These are phyloP conservation scores for Excoecaria agallocha DNA, from an alignment of 345 rosid genomes.

Conservation along the genomic window DNA sequence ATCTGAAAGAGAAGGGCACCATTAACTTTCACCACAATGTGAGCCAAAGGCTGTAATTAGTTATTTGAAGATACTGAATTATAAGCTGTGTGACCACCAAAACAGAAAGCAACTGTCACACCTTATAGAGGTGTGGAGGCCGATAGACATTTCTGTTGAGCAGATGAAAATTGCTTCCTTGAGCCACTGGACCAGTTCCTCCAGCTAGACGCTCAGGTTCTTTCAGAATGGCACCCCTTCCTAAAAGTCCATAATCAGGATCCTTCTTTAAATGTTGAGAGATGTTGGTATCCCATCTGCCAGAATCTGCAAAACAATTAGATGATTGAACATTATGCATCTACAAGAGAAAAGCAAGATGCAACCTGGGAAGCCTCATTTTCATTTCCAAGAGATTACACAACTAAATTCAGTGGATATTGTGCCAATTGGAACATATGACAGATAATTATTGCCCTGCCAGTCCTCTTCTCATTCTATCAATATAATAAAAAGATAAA, in stretches of 20 bases:
- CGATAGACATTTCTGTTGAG: conserved; percentile 28
- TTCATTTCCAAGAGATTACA: not conserved
- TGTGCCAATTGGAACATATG: not conserved
- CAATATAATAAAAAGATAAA: not conserved
- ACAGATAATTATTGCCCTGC: not conserved
- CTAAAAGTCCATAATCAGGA: conserved; percentile 26
- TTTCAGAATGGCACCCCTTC: conserved; percentile 16
- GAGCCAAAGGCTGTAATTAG: not conserved
- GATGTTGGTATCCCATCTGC: conserved; percentile 13
- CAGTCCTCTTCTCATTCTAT: not conserved
- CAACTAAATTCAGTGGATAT: not conserved
- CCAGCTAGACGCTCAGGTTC: conserved; percentile 2
- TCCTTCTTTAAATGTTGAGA: conserved; percentile 10
- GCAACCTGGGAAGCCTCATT: not conserved
- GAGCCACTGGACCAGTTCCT: conserved; percentile 15
- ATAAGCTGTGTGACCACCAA: conserved; percentile 6
- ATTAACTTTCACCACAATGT: not conserved
- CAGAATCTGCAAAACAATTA: conserved; percentile 22
- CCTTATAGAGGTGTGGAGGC: conserved; percentile 37
- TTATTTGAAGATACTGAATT: not conserved
- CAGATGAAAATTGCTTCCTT: conserved; percentile 10
- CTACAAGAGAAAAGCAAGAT: conserved; percentile 6
- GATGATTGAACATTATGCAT: conserved; percentile 11
- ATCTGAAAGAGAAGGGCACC: conserved; percentile 17
- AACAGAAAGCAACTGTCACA: not conserved